phyloP scores from a whole-genome alignment of 2,329 filamentous ascomycete genomes.

The Parafenestella ontariensis region DNA sequence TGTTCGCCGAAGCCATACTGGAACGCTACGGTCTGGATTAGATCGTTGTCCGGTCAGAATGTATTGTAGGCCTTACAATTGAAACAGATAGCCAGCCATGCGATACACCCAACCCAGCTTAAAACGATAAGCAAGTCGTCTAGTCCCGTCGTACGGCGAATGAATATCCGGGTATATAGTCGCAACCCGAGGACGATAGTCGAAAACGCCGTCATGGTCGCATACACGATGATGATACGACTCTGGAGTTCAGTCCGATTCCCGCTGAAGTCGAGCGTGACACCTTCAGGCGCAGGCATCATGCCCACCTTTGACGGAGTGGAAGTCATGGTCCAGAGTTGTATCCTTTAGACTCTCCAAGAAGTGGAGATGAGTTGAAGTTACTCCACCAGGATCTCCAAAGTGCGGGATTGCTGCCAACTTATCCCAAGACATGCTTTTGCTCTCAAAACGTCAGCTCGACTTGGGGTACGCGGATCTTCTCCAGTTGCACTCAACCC shows the following conservation, averaged over 20 bases:
- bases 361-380: neutral
- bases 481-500: neutral
- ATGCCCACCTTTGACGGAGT: constrained; percentile 10
- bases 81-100: constrained; percentile 21
- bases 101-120: constrained; percentile 24
- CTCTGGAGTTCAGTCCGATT: constrained; percentile 16
- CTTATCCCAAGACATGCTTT: constrained; percentile 11
- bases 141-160: constrained; percentile 13
- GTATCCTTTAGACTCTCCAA: neutral
- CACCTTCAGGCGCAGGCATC: constrained; percentile 12
- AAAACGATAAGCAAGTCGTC: constrained; percentile 21
- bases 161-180: constrained; percentile 24
- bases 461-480: neutral
- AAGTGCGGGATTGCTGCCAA: constrained; percentile 2
- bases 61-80: constrained; percentile 3
- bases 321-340: constrained; percentile 4
- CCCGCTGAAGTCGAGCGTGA: constrained; percentile 13
- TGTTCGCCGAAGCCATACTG: constrained; percentile 28
- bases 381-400: neutral
- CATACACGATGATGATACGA: constrained; percentile 18
- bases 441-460: neutral
- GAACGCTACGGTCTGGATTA: constrained; percentile 13
- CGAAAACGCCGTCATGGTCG: constrained; percentile 18
- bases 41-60: neutral
- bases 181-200: constrained; percentile 16